Conservation (phyloP, 2,329 filamentous ascomycete genomes). For the Ilyonectria sp. region DNA sequence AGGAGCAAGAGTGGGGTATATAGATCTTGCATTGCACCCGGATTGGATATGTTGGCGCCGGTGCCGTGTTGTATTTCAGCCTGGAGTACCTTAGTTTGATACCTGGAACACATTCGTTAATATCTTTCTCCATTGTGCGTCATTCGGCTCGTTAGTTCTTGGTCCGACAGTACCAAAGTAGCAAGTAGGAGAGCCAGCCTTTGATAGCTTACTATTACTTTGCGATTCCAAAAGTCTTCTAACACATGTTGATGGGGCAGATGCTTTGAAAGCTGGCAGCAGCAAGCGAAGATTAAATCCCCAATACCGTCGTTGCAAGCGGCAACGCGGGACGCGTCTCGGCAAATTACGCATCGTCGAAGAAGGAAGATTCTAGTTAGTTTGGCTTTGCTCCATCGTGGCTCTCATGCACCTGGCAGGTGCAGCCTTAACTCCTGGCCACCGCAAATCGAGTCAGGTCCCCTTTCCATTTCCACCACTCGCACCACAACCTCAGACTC, state of each 20-base stretch:
- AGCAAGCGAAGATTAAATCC: not conserved
- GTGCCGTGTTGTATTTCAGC: conserved; percentile 24
- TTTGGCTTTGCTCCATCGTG: not conserved
- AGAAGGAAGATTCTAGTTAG: not conserved
- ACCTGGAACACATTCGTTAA: conserved; percentile 33
- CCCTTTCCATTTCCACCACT: conserved; percentile 3
- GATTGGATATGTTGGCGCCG: conserved; percentile 13
- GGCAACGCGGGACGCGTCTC: not conserved
- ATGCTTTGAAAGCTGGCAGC: not conserved
- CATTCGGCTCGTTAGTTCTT: not conserved
- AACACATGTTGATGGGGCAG: not conserved
- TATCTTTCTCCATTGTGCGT: not conserved
- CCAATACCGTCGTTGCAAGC: not conserved
- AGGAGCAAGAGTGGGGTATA: conserved; percentile 3
- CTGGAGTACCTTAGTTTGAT: conserved; percentile 37
- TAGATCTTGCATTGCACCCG: no score
- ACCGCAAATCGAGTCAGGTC: not conserved
- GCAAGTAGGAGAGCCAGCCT: not conserved
- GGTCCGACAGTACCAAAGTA: not conserved
- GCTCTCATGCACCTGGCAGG: conserved; percentile 6
- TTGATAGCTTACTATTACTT: no score
- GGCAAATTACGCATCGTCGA: not conserved
- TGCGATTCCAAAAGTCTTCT: no score
- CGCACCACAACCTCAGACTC: conserved; percentile 12
- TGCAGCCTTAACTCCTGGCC: not conserved